Conservation (phyloP, 1,139 yeast genomes). For the Suhomyces atakaporum region DNA sequence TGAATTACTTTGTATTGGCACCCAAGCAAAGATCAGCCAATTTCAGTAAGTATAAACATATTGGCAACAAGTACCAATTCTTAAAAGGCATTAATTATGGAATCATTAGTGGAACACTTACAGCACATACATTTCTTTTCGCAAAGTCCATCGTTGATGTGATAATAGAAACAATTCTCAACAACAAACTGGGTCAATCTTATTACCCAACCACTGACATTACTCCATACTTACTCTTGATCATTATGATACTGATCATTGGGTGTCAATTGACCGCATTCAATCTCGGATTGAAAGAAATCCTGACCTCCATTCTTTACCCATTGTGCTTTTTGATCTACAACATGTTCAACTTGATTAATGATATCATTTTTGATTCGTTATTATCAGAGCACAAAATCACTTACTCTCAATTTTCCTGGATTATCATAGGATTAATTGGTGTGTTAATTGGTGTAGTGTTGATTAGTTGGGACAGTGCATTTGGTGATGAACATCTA, state of each 20-base stretch:
- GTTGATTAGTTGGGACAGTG: conserved; percentile 48
- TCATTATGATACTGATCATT: conserved; percentile 66
- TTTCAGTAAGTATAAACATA: not conserved
- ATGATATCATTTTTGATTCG: conserved; percentile 67
- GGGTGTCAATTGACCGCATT: conserved; percentile 71
- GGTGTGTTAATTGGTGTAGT: conserved; percentile 57
- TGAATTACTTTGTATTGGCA: conserved; percentile 21
- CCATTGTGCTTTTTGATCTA: conserved; percentile 86
- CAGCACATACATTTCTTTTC: conserved; percentile 82
- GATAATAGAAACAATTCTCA: conserved; percentile 47
- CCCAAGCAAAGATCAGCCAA: conserved; percentile 6
- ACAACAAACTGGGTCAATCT: conserved; percentile 19
- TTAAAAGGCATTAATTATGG: conserved; percentile 65
- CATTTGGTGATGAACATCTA: conserved; percentile 25
- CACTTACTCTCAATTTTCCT: conserved; percentile 34
- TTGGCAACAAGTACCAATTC: conserved; percentile 19
- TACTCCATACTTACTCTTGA: conserved; percentile 53
- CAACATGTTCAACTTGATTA: conserved; percentile 71
- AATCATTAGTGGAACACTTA: conserved; percentile 70
- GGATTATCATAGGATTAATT: conserved; percentile 53
- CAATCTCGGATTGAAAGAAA: conserved; percentile 69
- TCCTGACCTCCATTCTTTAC: conserved; percentile 77
- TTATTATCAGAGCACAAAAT: conserved; percentile 36
- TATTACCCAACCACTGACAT: conserved; percentile 24
- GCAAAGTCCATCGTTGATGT: conserved; percentile 85